Percentiles rank a stretch among this genome's conserved stretches.
Evolutionary conservation across 78 protist species (phyloP).

Genomic region (Dictyostelium capitatum): DNA sequence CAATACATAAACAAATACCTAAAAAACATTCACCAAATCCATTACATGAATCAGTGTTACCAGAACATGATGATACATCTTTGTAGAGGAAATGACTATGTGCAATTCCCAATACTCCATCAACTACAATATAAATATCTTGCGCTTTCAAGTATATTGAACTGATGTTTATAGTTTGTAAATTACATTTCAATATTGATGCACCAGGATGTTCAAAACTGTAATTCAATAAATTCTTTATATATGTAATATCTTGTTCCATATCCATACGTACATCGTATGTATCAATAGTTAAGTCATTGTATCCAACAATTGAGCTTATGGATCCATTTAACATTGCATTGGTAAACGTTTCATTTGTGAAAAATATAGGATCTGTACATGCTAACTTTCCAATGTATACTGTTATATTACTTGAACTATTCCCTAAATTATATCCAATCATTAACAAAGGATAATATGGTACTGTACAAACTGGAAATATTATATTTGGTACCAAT

Average conservation of each 20-base stretch:
- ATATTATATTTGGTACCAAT: background rate
- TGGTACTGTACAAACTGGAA: background rate
- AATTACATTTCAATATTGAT: background rate
- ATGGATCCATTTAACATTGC: background rate
- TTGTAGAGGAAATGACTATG: background rate
- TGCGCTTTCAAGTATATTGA: background rate
- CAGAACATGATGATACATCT: slow-evolving; percentile 10
- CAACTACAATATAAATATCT: slow-evolving; percentile 1
- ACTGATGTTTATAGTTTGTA: background rate
- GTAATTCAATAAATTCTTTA: background rate
- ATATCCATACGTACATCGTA: background rate
- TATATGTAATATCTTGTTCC: background rate
- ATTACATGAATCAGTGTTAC: background rate
- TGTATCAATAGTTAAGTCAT: background rate
- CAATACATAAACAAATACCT: background rate
- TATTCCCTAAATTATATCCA: slow-evolving; percentile 23
- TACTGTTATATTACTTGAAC: background rate
- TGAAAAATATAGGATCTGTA: background rate
- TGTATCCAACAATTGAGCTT: background rate
- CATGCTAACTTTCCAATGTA: background rate
- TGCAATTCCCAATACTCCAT: slow-evolving; percentile 5
- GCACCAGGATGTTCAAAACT: background rate
- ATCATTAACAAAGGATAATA: background rate
- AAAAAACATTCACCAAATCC: background rate
- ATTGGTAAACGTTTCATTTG: background rate